Evolutionary conservation across 2,329 filamentous ascomycete species (phyloP).

Genomic region (Dryadomyces quercus-mongolicae): DNA sequence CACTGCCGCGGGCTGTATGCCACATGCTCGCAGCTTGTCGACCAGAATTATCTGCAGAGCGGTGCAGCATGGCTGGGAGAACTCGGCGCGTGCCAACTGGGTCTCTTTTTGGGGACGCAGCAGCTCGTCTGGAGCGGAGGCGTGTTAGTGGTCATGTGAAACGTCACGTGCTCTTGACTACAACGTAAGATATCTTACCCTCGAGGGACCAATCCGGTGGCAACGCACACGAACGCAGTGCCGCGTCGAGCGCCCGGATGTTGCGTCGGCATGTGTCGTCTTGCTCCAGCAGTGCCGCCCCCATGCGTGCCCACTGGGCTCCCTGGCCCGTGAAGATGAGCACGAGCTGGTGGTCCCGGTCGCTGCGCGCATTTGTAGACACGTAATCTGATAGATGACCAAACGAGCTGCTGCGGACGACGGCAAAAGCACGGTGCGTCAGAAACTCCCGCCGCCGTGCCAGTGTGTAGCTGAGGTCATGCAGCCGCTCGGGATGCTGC

Average conservation of each 20-base stretch:
- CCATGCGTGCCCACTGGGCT: constrained; percentile 23
- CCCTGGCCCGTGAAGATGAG: constrained; percentile 25
- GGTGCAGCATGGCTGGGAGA: constrained; percentile 21
- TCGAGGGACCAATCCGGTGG: constrained; percentile 5
- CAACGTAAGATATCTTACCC: background rate
- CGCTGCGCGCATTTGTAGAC: too few relatives aligned
- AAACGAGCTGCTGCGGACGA: constrained; percentile 6
- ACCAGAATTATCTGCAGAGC: constrained; percentile 24
- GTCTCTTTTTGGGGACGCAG: background rate
- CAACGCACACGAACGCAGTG: background rate
- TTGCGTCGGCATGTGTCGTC: background rate
- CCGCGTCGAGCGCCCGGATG: constrained; percentile 14
- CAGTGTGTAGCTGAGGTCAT: background rate
- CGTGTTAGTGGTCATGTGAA: too few relatives aligned
- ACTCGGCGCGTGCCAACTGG: constrained; percentile 9
- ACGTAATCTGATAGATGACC: background rate
- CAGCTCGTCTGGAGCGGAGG: background rate
- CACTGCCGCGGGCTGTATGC: constrained; percentile 11
- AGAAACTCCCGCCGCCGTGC: background rate
- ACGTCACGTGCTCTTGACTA: too few relatives aligned
- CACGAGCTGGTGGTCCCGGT: background rate
- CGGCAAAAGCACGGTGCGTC: background rate
- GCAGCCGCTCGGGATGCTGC: too few relatives aligned
- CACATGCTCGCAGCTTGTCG: constrained; percentile 15
- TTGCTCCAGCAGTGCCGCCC: constrained; percentile 1